phyloP scores from a whole-genome alignment of 176 grass and related monocot species.

The Ensete glaucum region DNA sequence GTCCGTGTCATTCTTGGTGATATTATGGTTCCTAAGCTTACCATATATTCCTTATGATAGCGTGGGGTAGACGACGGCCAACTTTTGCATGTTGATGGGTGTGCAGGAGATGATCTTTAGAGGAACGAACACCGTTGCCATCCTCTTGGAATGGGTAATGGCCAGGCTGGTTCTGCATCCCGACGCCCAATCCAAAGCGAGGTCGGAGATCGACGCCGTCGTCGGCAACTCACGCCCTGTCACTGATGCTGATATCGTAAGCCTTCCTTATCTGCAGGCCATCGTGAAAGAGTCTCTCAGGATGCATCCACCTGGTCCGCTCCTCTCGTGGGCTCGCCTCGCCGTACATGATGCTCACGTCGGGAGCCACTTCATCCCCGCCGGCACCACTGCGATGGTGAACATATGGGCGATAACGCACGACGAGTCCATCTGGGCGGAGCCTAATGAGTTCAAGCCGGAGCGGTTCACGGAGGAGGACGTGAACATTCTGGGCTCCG shows the following conservation, averaged over 20 bases:
- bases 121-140: neutral
- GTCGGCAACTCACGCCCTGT: neutral
- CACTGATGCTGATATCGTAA: neutral
- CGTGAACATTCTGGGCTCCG: slow-evolving; percentile 5
- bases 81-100: too few relatives aligned
- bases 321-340: slow-evolving; percentile 7
- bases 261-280: neutral
- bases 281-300: slow-evolving; percentile 5
- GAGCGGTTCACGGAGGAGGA: slow-evolving; percentile 4
- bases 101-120: slow-evolving; percentile 7
- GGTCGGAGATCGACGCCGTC: neutral
- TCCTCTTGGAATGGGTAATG: slow-evolving; percentile 1
- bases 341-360: neutral
- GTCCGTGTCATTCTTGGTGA: neutral
- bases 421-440: neutral
- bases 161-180: slow-evolving; percentile 8
- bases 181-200: neutral
- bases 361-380: slow-evolving; percentile 2
- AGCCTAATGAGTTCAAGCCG: neutral
- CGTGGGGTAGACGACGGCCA: too few relatives aligned
- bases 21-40: too few relatives aligned
- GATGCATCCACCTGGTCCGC: slow-evolving; percentile 2
- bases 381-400: slow-evolving; percentile 10
- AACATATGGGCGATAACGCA: slow-evolving; percentile 4
- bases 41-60: neutral